A percentile compares a stretch with the other conserved stretches of the same genome.
phyloP scores from a whole-genome alignment of 306 rosid genomes.

The Nissolia schottii region DNA sequence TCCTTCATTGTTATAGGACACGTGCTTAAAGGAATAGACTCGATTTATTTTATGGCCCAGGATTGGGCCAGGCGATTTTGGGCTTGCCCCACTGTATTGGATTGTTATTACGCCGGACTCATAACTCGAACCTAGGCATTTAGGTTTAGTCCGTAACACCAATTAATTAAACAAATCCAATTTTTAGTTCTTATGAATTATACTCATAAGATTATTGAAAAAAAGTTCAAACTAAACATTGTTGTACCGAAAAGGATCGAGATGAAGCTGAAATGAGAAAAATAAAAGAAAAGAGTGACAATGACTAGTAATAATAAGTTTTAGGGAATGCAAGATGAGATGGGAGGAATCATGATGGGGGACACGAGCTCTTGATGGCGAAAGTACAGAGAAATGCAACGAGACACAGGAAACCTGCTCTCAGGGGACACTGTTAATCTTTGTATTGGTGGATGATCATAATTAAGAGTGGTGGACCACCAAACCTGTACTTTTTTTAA shows the following conservation, averaged over 20 bases:
- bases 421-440: background rate
- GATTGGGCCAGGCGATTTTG: no score
- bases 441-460: background rate
- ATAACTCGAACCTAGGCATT: no score
- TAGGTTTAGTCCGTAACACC: no score
- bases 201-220: no score
- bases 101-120: no score
- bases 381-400: slow-evolving; percentile 24
- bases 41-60: no score
- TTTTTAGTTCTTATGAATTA: no score
- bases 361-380: slow-evolving; percentile 8
- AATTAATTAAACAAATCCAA: no score
- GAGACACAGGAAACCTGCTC: background rate
- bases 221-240: no score
- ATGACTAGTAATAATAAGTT: background rate
- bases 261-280: background rate
- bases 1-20: no score
- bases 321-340: background rate
- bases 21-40: no score
- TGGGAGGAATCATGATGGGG: slow-evolving; percentile 13
- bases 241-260: background rate
- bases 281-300: background rate
- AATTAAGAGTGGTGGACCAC: background rate
- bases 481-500: background rate
- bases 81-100: no score